These are phyloP conservation scores for Erigeron philadelphicus DNA, from an alignment of 140 eudicot species.

Conservation along the genomic window DNA sequence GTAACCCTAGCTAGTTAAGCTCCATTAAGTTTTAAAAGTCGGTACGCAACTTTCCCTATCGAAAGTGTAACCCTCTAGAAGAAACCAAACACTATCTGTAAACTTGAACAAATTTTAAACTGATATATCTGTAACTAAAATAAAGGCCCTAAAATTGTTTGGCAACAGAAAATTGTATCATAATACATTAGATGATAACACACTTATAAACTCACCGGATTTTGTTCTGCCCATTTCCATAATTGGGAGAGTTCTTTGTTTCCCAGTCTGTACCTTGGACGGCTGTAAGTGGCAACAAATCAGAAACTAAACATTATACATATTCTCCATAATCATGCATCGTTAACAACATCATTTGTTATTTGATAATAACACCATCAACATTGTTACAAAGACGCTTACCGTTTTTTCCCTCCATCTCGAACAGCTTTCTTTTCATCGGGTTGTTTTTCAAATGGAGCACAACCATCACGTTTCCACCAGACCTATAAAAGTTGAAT, in stretches of 20 bases:
- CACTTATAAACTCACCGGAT: slow-evolving; percentile 53
- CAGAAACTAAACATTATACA: background rate
- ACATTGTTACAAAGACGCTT: slow-evolving; percentile 2
- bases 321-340: background rate
- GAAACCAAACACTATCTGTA: no score
- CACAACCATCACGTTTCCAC: slow-evolving; percentile 99
- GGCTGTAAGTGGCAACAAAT: slow-evolving; percentile 35
- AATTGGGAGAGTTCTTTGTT: slow-evolving; percentile 88
- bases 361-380: background rate
- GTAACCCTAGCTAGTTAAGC: background rate
- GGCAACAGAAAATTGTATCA: background rate
- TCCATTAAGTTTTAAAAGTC: slow-evolving; percentile 5
- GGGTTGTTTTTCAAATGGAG: slow-evolving; percentile 83
- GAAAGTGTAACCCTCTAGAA: background rate
- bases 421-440: slow-evolving; percentile 57
- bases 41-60: background rate
- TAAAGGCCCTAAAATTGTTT: background rate
- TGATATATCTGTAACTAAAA: background rate
- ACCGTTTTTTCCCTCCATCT: slow-evolving; percentile 80
- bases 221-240: slow-evolving; percentile 97
- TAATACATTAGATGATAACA: background rate
- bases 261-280: slow-evolving; percentile 96
- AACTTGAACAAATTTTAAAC: slow-evolving; percentile 11
- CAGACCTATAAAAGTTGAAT: slow-evolving; percentile 52
- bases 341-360: background rate